Evolutionary conservation across 352 stramenopile species (phyloP), one percentile per base, ranked within the genome.

Genomic region (Phytophthora fragariae): DNA sequence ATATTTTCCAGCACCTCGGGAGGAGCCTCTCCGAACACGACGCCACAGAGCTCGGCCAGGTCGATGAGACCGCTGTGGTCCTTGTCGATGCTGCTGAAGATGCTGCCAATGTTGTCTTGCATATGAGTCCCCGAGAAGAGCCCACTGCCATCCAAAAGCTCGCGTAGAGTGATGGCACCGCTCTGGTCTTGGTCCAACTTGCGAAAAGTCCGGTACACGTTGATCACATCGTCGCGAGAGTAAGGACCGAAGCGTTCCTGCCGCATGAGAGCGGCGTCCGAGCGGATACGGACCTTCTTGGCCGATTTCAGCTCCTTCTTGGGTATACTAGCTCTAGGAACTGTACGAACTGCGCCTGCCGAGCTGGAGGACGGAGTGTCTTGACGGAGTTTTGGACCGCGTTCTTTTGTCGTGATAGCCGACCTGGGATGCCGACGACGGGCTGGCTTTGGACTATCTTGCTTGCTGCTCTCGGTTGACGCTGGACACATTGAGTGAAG

Each of bases 51-150:
- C 58, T 95, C 88, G 1, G 75, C 68, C 24, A 95, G 72, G 46
- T 95, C 88, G 50, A 95, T 90, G 24, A 88, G 79, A 19, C 88
- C 88, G 65, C 88, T 95, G 17, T 91, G 79, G 66, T 95, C 86
- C 44, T 81, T 72, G 70, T 95, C 88, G 57, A 95, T 84, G 44
- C 84, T 90, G 62, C 76, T 87, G 72, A 95, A 95, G 56, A 95
- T 91, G 31, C 88, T 88, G 55, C 82, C 81, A 2, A 93, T 70
- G 33, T 92, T 92, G 17, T 92, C 83, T 17, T 90, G 84, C 71
- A 93, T 76, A 21, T 92, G 78, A 2, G 79, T 83, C 9, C 86
- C 85, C 0, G 82, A 75, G 66, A 92, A 91, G 15, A 92, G 71
- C 12, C 82, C 84, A 1, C 84, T 77, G n/a, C 82, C 85, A 17